Conservation (phyloP, 78 protist genomes). For the Tieghemostelium lacteum region DNA sequence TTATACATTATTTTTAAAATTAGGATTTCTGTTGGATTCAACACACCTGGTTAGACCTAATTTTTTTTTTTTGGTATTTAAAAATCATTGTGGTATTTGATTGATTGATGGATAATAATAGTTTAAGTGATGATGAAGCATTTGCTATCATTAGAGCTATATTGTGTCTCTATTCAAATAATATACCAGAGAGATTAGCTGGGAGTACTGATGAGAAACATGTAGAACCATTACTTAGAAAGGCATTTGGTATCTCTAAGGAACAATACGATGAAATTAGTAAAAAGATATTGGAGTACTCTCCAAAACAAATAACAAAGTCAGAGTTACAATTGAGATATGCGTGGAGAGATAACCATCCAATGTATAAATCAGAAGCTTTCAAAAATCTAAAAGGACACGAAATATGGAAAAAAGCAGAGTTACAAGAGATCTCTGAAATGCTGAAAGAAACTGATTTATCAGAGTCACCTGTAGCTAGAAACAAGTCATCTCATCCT, state of each 20-base stretch:
- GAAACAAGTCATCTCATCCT: neutral
- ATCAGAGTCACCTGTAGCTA: neutral
- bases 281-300: slow-evolving; percentile 47
- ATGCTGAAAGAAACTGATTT: neutral
- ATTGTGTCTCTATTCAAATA: slow-evolving; percentile 40
- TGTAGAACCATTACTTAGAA: slow-evolving; percentile 29
- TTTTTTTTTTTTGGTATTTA: too few relatives aligned
- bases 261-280: slow-evolving; percentile 51
- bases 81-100: too few relatives aligned
- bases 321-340: slow-evolving; percentile 49
- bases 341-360: slow-evolving; percentile 76
- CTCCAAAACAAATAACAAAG: slow-evolving; percentile 29
- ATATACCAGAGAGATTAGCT: neutral
- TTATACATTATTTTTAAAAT: too few relatives aligned
- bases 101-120: too few relatives aligned
- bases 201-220: neutral
- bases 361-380: slow-evolving; percentile 25
- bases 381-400: slow-evolving; percentile 27
- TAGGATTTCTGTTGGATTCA: too few relatives aligned
- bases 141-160: slow-evolving; percentile 58
- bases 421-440: slow-evolving; percentile 14
- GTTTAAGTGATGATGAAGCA: too few relatives aligned
- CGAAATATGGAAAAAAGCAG: slow-evolving; percentile 52
- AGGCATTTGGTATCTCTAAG: slow-evolving; percentile 38
- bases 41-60: too few relatives aligned